phyloP scores from a whole-genome alignment of 2,329 filamentous ascomycete genomes.

The Calonectria pseudoreteaudii region DNA sequence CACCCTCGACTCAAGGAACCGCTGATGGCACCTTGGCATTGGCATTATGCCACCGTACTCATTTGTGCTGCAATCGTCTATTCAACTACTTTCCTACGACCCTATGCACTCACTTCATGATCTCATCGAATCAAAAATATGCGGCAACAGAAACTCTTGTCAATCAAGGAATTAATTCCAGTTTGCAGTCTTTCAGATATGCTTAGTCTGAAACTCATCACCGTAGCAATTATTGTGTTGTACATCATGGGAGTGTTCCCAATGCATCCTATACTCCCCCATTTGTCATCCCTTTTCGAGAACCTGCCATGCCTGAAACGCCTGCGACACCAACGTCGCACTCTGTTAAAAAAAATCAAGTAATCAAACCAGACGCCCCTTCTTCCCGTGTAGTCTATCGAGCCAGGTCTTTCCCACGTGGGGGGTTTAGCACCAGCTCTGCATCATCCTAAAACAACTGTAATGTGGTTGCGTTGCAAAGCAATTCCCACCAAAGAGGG shows the following conservation, averaged over 20 bases:
- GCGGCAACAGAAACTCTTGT: not conserved
- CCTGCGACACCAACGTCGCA: constrained; percentile 45
- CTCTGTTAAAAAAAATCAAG: constrained; percentile 14
- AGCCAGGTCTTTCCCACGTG: constrained; percentile 8
- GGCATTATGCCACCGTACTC: constrained; percentile 29
- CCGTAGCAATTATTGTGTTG: constrained; percentile 14
- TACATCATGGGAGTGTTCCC: constrained; percentile 13
- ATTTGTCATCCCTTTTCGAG: constrained; percentile 17
- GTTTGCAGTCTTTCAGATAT: constrained; percentile 16
- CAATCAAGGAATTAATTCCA: constrained; percentile 12
- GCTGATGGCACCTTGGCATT: constrained; percentile 29
- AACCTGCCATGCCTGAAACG: constrained; percentile 41
- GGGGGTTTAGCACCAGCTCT: constrained; percentile 27
- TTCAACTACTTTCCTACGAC: not conserved
- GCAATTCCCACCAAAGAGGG: constrained; percentile 23
- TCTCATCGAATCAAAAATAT: not conserved
- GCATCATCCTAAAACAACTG: constrained; percentile 34
- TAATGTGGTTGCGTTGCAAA: constrained; percentile 26
- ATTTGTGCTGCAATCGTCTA: not conserved
- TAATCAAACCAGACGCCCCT: constrained; percentile 21
- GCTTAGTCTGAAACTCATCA: constrained; percentile 5
- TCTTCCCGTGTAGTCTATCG: constrained; percentile 31
- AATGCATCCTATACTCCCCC: constrained; percentile 15
- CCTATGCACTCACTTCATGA: not conserved
- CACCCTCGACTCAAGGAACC: constrained; percentile 22